phyloP scores from a whole-genome alignment of 2,329 filamentous ascomycete species.

The Lachnellula subtilissima region DNA sequence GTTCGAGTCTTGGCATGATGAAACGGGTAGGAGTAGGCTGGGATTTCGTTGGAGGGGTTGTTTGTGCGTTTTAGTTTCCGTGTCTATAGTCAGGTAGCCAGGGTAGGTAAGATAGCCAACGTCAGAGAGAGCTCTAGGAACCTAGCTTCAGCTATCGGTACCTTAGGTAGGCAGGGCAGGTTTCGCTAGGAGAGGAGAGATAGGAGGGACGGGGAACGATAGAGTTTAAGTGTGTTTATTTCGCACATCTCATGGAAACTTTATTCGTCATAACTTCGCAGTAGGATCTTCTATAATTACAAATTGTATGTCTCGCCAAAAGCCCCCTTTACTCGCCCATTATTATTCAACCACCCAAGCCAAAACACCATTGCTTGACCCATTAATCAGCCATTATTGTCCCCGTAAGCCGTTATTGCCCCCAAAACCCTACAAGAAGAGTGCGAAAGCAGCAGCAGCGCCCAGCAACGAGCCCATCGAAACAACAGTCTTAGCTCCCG shows the following conservation, averaged over 20 bases:
- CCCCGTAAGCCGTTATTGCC: neutral
- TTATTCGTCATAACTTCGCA: no score
- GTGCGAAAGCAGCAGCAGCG: neutral
- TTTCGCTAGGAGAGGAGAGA: no score
- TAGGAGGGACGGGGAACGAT: no score
- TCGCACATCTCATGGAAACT: no score
- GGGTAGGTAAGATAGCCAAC: neutral
- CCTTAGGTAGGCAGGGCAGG: no score
- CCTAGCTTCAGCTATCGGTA: no score
- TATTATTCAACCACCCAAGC: neutral
- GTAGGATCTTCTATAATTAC: constrained; percentile 1
- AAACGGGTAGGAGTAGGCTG: neutral
- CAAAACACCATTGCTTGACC: neutral
- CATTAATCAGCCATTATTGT: neutral
- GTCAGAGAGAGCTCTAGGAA: neutral
- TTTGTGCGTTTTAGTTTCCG: neutral
- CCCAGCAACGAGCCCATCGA: neutral
- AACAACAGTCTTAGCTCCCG: neutral
- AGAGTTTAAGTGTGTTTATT: no score
- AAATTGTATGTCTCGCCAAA: neutral
- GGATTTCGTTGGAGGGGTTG: neutral
- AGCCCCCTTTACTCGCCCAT: neutral
- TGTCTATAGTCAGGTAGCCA: neutral
- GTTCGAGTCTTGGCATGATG: constrained; percentile 5
- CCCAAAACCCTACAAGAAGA: constrained; percentile 2